Percentiles rank a stretch among this genome's conserved stretches.
phyloP scores from a whole-genome alignment of 305 asterid species.

The Plantago coronopus region DNA sequence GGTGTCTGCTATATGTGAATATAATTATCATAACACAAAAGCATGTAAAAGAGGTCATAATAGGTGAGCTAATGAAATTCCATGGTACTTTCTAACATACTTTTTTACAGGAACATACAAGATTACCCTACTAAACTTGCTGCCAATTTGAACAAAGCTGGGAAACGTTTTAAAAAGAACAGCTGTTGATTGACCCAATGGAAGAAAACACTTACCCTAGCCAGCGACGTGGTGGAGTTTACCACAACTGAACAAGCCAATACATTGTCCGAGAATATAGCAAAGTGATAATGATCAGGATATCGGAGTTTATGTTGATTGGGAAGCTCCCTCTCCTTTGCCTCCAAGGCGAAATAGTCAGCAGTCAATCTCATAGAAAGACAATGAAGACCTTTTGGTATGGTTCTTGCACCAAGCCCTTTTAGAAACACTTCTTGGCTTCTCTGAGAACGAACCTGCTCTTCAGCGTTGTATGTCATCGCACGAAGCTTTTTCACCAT shows the following conservation, averaged over 20 bases:
- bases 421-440: constrained; percentile 66
- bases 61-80: background rate
- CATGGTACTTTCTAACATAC: background rate
- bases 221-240: constrained; percentile 68
- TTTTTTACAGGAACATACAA: constrained; percentile 12
- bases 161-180: background rate
- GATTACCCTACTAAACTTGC: constrained; percentile 9
- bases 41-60: background rate
- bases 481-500: constrained; percentile 81
- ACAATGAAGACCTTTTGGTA: constrained; percentile 87
- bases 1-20: background rate
- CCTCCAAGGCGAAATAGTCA: constrained; percentile 64
- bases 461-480: constrained; percentile 79
- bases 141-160: constrained; percentile 4
- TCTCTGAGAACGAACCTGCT: constrained; percentile 62
- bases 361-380: constrained; percentile 82
- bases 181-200: constrained; percentile 8
- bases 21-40: background rate
- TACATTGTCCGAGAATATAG: constrained; percentile 83
- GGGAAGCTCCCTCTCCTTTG: constrained; percentile 52
- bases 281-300: constrained; percentile 72
- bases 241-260: constrained; percentile 90
- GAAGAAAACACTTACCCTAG: constrained; percentile 43
- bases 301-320: constrained; percentile 48
- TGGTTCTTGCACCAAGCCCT: constrained; percentile 80